Evolutionary conservation across 768 basidiomycete species (phyloP), one percentile per base, ranked within the genome.

Genomic region (Dioszegia aurantiaca): DNA sequence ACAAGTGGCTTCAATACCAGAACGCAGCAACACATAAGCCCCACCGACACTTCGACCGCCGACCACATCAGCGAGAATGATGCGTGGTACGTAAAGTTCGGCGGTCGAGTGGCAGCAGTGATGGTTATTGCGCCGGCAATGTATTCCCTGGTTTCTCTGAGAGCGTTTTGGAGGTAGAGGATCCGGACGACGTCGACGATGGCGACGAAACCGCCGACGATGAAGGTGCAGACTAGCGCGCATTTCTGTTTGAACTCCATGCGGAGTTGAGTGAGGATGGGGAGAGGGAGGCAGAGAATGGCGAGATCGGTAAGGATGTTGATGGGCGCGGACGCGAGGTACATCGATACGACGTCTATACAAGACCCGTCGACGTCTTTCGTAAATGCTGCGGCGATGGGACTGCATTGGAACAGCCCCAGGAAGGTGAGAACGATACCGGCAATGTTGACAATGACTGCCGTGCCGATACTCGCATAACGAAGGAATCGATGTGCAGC

Each of bases 281-380:
- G 74, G 39, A 76, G 59, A 6, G 74, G 74, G 1, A 74, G 62
- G 5, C 70, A 51, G 19, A 76, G 60, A 48, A 76, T 73, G 3
- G 74, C 70, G 12, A 70, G 59, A 54, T 76, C 74, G 33, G 74
- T 76, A 42, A 76, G 64, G 46, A 76, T 59, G 56, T 70, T 74
- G 64, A 76, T 69, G 3, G 74, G 74, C 21, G 72, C 72, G 12
- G 68, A 64, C 17, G 70, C 63, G 41, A 73, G 69, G 54, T 74
- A 76, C 26, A 76, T 64, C 3, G 69, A 43, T 12, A 76, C 66
- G 19, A 74, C 56, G 49, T 74, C 66, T 28, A 76, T 67, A 52
- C 74, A 76, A 21, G 51, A 41, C 1, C 61, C 62, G 9, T 57
- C 52, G 42, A 45, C 36, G 4, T 49, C 44, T 10, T 44, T 36